Conservation (phyloP, 2,329 filamentous ascomycete species). For the Metarhizium anisopliae region DNA sequence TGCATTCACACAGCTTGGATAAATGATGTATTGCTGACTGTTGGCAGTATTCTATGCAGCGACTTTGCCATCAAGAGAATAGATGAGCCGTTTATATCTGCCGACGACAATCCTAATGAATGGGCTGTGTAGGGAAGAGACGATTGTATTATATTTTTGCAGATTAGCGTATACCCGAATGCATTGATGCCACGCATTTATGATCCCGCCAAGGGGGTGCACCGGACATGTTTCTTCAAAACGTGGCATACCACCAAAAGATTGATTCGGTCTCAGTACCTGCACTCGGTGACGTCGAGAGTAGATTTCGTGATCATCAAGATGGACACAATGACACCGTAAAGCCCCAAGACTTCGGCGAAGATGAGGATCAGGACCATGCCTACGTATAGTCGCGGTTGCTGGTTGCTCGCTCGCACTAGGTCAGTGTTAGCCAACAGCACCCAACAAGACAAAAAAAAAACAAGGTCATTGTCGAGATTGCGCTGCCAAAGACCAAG, state of each 20-base stretch:
- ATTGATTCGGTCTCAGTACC: not conserved
- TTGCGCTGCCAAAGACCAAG: no score
- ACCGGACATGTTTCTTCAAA: not conserved
- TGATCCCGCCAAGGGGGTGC: no score
- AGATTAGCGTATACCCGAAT: conserved; percentile 16
- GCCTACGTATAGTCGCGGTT: conserved; percentile 36
- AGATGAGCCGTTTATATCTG: conserved; percentile 80
- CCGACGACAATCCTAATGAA: conserved; percentile 64
- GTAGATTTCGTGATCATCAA: conserved; percentile 37
- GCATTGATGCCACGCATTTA: conserved; percentile 11
- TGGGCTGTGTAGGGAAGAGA: conserved; percentile 54
- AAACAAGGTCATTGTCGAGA: no score
- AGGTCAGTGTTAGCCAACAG: not conserved
- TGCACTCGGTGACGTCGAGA: conserved; percentile 28
- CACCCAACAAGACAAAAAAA: not conserved
- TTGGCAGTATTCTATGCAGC: conserved; percentile 74
- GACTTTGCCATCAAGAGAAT: conserved; percentile 92
- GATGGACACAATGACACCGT: conserved; percentile 38
- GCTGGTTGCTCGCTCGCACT: conserved; percentile 37
- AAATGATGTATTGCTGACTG: not conserved
- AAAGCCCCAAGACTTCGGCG: conserved; percentile 35
- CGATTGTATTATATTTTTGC: conserved; percentile 6
- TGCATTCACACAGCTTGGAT: not conserved
- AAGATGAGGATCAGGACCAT: conserved; percentile 41
- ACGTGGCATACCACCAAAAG: not conserved